phyloP scores from a whole-genome alignment of 768 basidiomycete genomes.

The Pilatotrama ljubarskyi region DNA sequence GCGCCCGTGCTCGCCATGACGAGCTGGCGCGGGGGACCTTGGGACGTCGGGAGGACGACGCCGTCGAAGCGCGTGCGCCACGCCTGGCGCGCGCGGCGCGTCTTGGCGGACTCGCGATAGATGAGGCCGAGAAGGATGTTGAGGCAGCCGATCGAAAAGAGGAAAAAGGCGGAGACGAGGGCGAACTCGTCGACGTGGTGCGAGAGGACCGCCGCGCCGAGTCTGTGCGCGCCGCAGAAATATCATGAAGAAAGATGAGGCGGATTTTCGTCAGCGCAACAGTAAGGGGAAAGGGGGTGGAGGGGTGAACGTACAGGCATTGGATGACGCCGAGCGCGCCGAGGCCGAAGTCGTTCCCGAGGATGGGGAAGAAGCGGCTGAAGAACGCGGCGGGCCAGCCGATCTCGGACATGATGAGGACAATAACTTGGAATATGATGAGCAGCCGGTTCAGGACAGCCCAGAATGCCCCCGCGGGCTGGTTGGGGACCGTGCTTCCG shows the following conservation, averaged over 20 bases:
- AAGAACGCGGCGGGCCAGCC: conserved; percentile 82
- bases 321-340: conserved; percentile 88
- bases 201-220: conserved; percentile 56
- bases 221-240: conserved; percentile 31
- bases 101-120: conserved; percentile 69
- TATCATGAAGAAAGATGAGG: not conserved
- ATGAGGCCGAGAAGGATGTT: conserved; percentile 74
- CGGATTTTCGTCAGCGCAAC: not conserved
- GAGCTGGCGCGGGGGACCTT: conserved; percentile 17
- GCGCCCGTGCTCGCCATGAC: conserved; percentile 11
- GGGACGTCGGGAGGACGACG: conserved; percentile 44
- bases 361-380: conserved; percentile 80
- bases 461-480: conserved; percentile 90
- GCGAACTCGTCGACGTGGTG: conserved; percentile 82
- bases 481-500: conserved; percentile 83
- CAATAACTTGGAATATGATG: conserved; percentile 80
- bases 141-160: conserved; percentile 86
- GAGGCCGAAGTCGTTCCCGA: conserved; percentile 81
- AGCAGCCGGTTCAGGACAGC: conserved; percentile 84
- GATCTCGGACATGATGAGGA: conserved; percentile 81
- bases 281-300: not conserved
- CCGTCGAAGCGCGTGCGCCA: conserved; percentile 62
- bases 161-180: conserved; percentile 88
- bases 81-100: conserved; percentile 65
- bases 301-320: conserved; percentile 46